Conservation (phyloP, 768 basidiomycete genomes). For the Mycena pura region DNA sequence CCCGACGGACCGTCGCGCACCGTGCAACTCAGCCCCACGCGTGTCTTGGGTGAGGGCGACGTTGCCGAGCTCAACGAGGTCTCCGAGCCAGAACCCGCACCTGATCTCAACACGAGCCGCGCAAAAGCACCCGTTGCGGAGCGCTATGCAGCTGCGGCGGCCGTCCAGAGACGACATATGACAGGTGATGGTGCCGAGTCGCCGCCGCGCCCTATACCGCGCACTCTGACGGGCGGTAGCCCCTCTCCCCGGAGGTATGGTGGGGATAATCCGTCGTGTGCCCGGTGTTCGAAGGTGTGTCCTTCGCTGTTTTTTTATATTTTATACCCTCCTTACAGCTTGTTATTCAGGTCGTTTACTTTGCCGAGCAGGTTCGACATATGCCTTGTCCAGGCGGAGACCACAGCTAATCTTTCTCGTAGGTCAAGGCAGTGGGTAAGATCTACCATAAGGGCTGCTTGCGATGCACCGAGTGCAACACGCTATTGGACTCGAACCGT, state of each 20-base stretch:
- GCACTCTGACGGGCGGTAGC: slow-evolving; percentile 45
- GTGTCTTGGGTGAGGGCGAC: slow-evolving; percentile 20
- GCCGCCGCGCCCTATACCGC: slow-evolving; percentile 23
- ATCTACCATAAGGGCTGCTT: slow-evolving; percentile 81
- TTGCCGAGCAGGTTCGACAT: slow-evolving; percentile 90
- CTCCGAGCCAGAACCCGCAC: slow-evolving; percentile 32
- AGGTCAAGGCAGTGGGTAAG: slow-evolving; percentile 85
- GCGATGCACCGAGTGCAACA: slow-evolving; percentile 76
- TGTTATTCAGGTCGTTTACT: too few relatives aligned
- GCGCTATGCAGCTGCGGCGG: slow-evolving; percentile 24
- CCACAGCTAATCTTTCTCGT: too few relatives aligned
- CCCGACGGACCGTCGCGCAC: slow-evolving; percentile 60
- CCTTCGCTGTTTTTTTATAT: too few relatives aligned
- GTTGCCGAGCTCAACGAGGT: slow-evolving; percentile 27
- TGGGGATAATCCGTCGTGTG: slow-evolving; percentile 65
- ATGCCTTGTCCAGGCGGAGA: too few relatives aligned
- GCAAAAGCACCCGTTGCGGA: slow-evolving; percentile 20
- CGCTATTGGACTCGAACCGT: slow-evolving; percentile 71
- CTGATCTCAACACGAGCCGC: slow-evolving; percentile 39
- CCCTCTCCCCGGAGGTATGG: slow-evolving; percentile 59
- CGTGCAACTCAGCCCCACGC: slow-evolving; percentile 52
- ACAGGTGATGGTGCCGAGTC: slow-evolving; percentile 26
- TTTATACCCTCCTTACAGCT: too few relatives aligned
- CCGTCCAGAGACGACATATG: slow-evolving; percentile 27
- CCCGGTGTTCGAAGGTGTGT: slow-evolving; percentile 76